These are phyloP conservation scores for Penicillium roqueforti DNA, from an alignment of 495 filamentous ascomycete genomes.

Conservation along the genomic window DNA sequence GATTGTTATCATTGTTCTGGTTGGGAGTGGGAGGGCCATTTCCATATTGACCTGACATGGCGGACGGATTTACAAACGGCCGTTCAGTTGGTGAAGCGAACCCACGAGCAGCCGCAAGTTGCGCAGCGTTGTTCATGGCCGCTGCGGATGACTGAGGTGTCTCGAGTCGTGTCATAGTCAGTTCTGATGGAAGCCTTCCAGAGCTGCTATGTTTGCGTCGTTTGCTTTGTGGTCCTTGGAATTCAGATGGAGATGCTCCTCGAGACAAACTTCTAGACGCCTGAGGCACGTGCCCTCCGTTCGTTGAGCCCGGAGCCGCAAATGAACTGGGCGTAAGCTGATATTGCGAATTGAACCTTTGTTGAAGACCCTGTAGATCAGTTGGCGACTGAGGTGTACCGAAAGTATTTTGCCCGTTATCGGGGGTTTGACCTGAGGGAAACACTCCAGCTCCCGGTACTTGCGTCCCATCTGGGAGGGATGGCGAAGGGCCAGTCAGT, in stretches of 20 bases:
- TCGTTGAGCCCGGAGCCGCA: conserved; percentile 30
- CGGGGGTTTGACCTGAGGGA: conserved; percentile 33
- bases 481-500: conserved; percentile 31
- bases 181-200: conserved; percentile 59
- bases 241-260: conserved; percentile 63
- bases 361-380: conserved; percentile 52
- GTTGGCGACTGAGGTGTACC: conserved; percentile 39
- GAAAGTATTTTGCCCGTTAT: conserved; percentile 25
- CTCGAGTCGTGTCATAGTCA: conserved; percentile 78
- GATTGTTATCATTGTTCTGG: conserved; percentile 48
- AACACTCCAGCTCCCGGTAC: conserved; percentile 46
- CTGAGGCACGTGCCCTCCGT: conserved; percentile 44
- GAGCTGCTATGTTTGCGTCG: conserved; percentile 70
- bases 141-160: conserved; percentile 41
- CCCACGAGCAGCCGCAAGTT: conserved; percentile 37
- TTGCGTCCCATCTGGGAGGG: conserved; percentile 40
- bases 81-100: conserved; percentile 45
- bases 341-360: conserved; percentile 45
- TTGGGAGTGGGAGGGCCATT: conserved; percentile 63
- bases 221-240: conserved; percentile 58
- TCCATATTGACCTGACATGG: conserved; percentile 47
- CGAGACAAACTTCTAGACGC: conserved; percentile 64
- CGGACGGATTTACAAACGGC: conserved; percentile 44
- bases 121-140: conserved; percentile 33
- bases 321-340: conserved; percentile 37